phyloP scores from a whole-genome alignment of 768 basidiomycete species.

The Suillus discolor region DNA sequence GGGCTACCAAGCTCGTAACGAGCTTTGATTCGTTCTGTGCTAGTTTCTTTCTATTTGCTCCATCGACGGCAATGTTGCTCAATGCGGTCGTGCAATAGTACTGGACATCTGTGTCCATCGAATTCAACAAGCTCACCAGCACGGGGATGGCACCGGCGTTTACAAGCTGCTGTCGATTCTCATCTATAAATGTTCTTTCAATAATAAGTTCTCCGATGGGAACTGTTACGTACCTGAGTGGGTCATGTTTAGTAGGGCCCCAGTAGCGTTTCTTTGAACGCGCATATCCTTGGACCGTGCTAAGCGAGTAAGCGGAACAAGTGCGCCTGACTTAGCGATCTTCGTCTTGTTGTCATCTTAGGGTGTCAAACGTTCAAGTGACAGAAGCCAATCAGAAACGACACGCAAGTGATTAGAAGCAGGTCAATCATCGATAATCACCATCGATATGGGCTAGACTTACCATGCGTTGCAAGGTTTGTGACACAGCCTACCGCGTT shows the following conservation, averaged over 20 bases:
- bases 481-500: slow-evolving; percentile 99
- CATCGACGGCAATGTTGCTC: slow-evolving; percentile 98
- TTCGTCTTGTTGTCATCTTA: slow-evolving; percentile 99
- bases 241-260: slow-evolving; percentile 98
- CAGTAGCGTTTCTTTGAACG: slow-evolving; percentile 97
- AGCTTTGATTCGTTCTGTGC: slow-evolving; percentile 93
- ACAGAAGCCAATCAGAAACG: slow-evolving; percentile 14
- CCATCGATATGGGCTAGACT: slow-evolving; percentile 25
- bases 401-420: slow-evolving; percentile 12
- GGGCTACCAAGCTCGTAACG: slow-evolving; percentile 86
- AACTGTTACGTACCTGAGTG: slow-evolving; percentile 77
- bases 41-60: slow-evolving; percentile 91
- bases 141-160: slow-evolving; percentile 99
- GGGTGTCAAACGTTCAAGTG: slow-evolving; percentile 11
- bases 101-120: slow-evolving; percentile 98
- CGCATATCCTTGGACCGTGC: slow-evolving; percentile 99
- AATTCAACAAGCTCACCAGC: slow-evolving; percentile 90
- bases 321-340: slow-evolving; percentile 98
- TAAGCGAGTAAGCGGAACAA: slow-evolving; percentile 93
- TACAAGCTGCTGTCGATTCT: slow-evolving; percentile 97
- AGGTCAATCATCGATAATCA: slow-evolving; percentile 12
- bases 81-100: slow-evolving; percentile 99
- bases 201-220: slow-evolving; percentile 8
- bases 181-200: slow-evolving; percentile 57
- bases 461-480: slow-evolving; percentile 97